Base-by-base conservation (phyloP, 2,329 filamentous ascomycete genomes). In the Aspergillus aculeatinus region DNA sequence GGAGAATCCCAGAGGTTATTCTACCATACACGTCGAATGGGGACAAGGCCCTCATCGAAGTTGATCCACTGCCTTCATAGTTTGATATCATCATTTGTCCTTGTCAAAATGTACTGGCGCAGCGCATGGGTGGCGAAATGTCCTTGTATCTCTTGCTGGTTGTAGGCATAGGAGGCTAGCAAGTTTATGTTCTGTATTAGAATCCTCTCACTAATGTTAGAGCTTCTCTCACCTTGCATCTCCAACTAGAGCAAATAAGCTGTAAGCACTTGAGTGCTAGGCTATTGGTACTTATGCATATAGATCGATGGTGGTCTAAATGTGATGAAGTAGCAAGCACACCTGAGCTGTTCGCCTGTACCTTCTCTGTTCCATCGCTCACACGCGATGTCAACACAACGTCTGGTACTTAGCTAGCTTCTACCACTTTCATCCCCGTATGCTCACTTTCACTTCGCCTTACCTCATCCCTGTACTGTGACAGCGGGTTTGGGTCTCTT, bases 1-100 rank as follows among this genome's bases (percentile, higher is more conserved):
- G 71, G 71, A 63, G 65, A 12, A 71, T 73, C 11, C 64, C 68
- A 12, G 66, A 73, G 21, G 57, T 72, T 10, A 63, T 69, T 27
- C 35, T 70, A 31, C 67, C 71, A 21, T 67, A 62, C 52, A 56
- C 63, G 35, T 51, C 60, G 21, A 35, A 53, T 25, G 54, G 49
- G 21, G 54, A 60, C 29, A 55, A 57, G 16, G 48, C 65, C 14
- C 19, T 51, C 16, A 68, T 70, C 55, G 70, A 69, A 55, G 68
- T 71, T 51, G 70, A 72, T 59, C 66, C 68, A 42, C 62, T 54
- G 16, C 61, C 63, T 33, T 27, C 53, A 21, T 65, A 62, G 48
- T n/a, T n/a, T 39, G 44, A 44, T 21, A 19, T 9, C 1, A 14
- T 16, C 21, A 49, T 29, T 19, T 16, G 12, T 25, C 21, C 39